Evolutionary conservation across 208 protist species (phyloP).

Genomic region (Wallacemonas sp.): DNA sequence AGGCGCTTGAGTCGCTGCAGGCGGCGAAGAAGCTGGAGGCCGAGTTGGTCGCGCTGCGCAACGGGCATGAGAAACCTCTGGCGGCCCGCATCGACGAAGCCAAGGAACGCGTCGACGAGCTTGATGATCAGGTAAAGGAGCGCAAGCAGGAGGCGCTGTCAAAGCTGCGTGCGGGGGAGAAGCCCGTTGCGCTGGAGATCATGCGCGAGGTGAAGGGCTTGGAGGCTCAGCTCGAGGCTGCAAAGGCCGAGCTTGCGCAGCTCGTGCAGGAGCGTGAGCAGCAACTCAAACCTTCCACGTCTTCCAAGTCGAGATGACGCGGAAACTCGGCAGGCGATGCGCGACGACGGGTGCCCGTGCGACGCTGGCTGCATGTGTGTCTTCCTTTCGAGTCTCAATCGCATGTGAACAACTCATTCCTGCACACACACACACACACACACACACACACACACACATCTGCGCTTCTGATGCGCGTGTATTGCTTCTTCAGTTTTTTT

Average conservation of each 20-base stretch:
- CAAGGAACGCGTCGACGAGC: conserved; percentile 12
- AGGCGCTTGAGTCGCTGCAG: conserved; percentile 21
- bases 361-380: too few species aligned
- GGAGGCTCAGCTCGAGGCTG: conserved; percentile 23
- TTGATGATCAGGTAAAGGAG: conserved; percentile 23
- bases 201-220: conserved; percentile 35
- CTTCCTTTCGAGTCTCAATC: too few species aligned
- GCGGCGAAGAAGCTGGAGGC: conserved; percentile 27
- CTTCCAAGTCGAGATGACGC: not conserved
- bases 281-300: conserved; percentile 5
- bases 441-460: too few species aligned
- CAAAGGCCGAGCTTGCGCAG: conserved; percentile 5
- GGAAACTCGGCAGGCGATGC: too few species aligned
- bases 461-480: not conserved
- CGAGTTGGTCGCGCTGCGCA: conserved; percentile 11
- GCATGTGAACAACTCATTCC: too few species aligned
- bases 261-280: conserved; percentile 13
- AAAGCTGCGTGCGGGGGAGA: conserved; percentile 25
- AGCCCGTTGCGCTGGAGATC: conserved; percentile 27
- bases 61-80: conserved; percentile 22
- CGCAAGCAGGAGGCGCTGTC: conserved; percentile 32
- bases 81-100: conserved; percentile 24
- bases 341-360: too few species aligned
- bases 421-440: too few species aligned
- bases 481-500: conserved; percentile 8